phyloP scores from a whole-genome alignment of 129 eudicot genomes.

The Flaveria robusta region DNA sequence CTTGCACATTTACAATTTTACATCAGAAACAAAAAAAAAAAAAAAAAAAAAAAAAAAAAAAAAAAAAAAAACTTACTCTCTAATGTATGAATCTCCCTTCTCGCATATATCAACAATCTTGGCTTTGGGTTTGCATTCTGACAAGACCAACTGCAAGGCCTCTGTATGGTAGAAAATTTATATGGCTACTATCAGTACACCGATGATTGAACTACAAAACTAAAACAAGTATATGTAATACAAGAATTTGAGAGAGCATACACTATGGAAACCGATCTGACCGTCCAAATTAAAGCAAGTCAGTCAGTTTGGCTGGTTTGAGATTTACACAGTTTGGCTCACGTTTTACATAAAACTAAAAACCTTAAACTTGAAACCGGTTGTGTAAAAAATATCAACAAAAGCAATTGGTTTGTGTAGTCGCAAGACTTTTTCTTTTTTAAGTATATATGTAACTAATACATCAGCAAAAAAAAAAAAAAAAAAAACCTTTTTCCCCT shows the following conservation, averaged over 20 bases:
- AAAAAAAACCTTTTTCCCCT: not conserved
- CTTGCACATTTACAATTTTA: too few species aligned
- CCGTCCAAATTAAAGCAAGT: too few species aligned
- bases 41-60: conserved; percentile 22
- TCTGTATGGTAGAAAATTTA: conserved; percentile 45
- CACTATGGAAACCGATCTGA: too few species aligned
- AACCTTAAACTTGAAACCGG: too few species aligned
- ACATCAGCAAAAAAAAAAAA: not conserved
- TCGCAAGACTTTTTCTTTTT: not conserved
- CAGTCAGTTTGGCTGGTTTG: too few species aligned
- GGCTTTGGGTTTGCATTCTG: conserved; percentile 88
- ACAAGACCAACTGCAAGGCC: conserved; percentile 86
- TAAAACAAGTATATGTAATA: not conserved
- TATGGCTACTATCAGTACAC: not conserved
- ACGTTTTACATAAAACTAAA: too few species aligned
- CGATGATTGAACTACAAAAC: not conserved
- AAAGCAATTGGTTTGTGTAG: not conserved
- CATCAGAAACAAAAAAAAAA: not conserved
- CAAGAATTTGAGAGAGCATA: too few species aligned
- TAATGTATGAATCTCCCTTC: conserved; percentile 77
- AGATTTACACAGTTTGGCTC: too few species aligned
- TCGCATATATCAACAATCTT: conserved; percentile 94
- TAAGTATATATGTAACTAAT: not conserved
- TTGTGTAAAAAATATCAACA: not conserved
- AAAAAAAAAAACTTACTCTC: conserved; percentile 52